phyloP scores from a whole-genome alignment of 495 filamentous ascomycete species.

The Bryoglossum gracile region DNA sequence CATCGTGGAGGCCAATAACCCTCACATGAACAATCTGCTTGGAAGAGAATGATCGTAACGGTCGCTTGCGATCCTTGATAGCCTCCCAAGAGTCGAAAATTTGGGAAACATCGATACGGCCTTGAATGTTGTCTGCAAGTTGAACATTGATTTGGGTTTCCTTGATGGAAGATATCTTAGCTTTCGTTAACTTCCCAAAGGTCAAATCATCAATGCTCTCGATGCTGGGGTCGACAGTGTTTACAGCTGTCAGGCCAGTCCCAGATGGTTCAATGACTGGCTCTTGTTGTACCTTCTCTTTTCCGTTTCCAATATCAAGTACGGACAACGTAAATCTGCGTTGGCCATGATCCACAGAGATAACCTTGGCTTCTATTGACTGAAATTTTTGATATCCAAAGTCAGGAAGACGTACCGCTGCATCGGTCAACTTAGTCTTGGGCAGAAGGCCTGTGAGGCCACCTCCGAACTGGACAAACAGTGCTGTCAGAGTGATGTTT shows the following conservation, averaged over 20 bases:
- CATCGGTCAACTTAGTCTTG: conserved; percentile 64
- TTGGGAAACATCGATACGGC: conserved; percentile 84
- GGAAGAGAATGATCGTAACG: conserved; percentile 61
- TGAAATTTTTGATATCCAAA: conserved; percentile 73
- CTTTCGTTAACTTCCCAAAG: conserved; percentile 72
- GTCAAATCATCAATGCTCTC: conserved; percentile 59
- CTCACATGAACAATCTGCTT: conserved; percentile 66
- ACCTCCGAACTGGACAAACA: conserved; percentile 78
- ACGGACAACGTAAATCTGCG: conserved; percentile 56
- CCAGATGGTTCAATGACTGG: conserved; percentile 18
- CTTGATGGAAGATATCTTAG: conserved; percentile 70
- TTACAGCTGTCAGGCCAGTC: conserved; percentile 40
- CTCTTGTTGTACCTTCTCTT: conserved; percentile 5
- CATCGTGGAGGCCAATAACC: conserved; percentile 82
- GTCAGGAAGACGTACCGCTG: conserved; percentile 53
- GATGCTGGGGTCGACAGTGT: conserved; percentile 63
- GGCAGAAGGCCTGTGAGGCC: conserved; percentile 70
- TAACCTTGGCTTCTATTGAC: conserved; percentile 60
- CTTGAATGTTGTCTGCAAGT: conserved; percentile 82
- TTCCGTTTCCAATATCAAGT: conserved; percentile 31
- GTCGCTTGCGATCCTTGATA: conserved; percentile 72
- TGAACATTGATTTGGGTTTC: conserved; percentile 87
- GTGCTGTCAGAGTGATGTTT: conserved; percentile 67
- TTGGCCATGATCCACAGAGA: conserved; percentile 53
- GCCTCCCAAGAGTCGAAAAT: conserved; percentile 82